These are phyloP conservation scores for Lentinus tigrinus DNA, from an alignment of 768 basidiomycete species.

Conservation along the genomic window DNA sequence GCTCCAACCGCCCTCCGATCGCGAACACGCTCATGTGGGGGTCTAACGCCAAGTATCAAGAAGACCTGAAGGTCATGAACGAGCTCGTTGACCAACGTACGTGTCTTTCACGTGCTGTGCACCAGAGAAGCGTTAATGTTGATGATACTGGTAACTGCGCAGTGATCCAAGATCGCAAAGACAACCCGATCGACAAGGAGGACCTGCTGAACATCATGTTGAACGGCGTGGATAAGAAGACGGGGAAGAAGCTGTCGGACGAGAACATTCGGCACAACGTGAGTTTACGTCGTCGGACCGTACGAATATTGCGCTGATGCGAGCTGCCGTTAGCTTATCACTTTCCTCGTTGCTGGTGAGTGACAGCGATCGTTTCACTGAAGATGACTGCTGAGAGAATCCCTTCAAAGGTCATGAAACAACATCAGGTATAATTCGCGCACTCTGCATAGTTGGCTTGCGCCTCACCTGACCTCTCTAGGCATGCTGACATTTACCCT, in stretches of 20 bases:
- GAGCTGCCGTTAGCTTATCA: slow-evolving; percentile 35
- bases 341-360: slow-evolving; percentile 49
- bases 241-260: slow-evolving; percentile 40
- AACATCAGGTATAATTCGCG: slow-evolving; percentile 27
- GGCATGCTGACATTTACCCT: slow-evolving; percentile 41
- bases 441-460: neutral
- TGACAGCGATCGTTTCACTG: neutral
- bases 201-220: slow-evolving; percentile 50
- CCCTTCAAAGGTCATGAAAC: slow-evolving; percentile 36
- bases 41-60: slow-evolving; percentile 38
- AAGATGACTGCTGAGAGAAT: neutral
- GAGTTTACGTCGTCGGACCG: slow-evolving; percentile 2
- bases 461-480: neutral
- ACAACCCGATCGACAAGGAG: slow-evolving; percentile 38
- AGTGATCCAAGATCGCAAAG: slow-evolving; percentile 41
- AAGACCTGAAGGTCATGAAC: slow-evolving; percentile 41
- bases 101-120: slow-evolving; percentile 3
- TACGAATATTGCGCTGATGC: neutral
- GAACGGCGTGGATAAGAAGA: slow-evolving; percentile 42
- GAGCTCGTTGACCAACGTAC: slow-evolving; percentile 41
- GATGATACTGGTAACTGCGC: neutral
- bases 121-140: too few relatives aligned
- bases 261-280: slow-evolving; percentile 45
- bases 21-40: slow-evolving; percentile 36
- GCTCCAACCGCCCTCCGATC: slow-evolving; percentile 35